A percentile compares a stretch with the other conserved stretches of the same genome.
These are phyloP conservation scores for Termitomyces sp. DNA, from an alignment of 768 basidiomycete genomes.

Conservation along the genomic window DNA sequence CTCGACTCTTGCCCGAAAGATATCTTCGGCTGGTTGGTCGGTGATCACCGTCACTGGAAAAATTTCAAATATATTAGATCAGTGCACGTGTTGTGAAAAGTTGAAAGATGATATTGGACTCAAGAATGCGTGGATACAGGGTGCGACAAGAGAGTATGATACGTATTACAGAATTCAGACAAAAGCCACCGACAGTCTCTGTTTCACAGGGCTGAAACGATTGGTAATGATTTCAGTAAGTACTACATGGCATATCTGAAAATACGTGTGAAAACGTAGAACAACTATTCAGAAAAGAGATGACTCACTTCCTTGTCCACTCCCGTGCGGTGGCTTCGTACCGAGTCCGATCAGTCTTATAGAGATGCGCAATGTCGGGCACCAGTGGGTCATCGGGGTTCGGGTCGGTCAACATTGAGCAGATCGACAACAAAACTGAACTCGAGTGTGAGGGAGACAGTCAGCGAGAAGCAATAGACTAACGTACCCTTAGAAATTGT, in stretches of 20 bases:
- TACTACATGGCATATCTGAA: constrained; percentile 55
- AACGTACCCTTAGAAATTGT: constrained; percentile 95
- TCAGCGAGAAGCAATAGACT: constrained; percentile 1
- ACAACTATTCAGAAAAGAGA: constrained; percentile 5
- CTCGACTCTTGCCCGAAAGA: too few relatives aligned
- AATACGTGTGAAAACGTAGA: constrained; percentile 4
- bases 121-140: constrained; percentile 20
- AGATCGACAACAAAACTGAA: constrained; percentile 92
- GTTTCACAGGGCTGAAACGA: constrained; percentile 7
- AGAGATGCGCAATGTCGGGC: constrained; percentile 96
- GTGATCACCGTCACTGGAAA: not conserved
- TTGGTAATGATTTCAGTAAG: constrained; percentile 12
- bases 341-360: constrained; percentile 97
- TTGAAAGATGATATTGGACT: constrained; percentile 19
- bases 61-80: not conserved
- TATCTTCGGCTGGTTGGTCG: too few relatives aligned
- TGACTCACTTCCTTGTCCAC: constrained; percentile 97
- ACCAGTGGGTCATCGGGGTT: constrained; percentile 99
- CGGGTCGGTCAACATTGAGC: constrained; percentile 98
- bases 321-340: constrained; percentile 98
- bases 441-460: constrained; percentile 1
- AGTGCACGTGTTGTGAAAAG: constrained; percentile 1
- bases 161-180: constrained; percentile 22
- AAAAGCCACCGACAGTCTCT: constrained; percentile 13
- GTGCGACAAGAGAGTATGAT: constrained; percentile 21